phyloP scores from a whole-genome alignment of 1,139 yeast species.

The Saccharomyces hybrid region DNA sequence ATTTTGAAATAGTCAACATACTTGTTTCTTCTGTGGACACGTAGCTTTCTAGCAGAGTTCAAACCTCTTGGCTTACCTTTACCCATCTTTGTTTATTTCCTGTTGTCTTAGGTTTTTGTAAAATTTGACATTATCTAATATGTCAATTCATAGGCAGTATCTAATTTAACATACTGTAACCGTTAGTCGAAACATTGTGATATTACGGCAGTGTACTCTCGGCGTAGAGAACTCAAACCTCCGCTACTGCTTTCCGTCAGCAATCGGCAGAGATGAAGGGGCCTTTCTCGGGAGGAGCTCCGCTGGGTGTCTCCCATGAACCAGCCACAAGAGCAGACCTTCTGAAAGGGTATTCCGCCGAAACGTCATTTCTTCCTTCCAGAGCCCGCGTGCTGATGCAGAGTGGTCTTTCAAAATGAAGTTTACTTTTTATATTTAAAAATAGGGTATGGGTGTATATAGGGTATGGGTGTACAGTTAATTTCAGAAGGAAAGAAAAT shows the following conservation, averaged over 20 bases:
- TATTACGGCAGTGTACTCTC: background rate
- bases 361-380: too few species aligned
- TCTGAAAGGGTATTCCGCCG: background rate
- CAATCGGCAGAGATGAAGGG: background rate
- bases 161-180: background rate
- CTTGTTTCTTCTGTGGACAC: conserved; percentile 99
- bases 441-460: background rate
- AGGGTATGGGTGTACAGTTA: background rate
- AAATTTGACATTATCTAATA: background rate
- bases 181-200: background rate
- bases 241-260: background rate
- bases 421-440: background rate
- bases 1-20: conserved; percentile 31
- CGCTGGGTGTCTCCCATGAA: background rate
- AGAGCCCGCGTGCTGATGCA: background rate
- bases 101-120: conserved; percentile 6
- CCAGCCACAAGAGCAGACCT: background rate
- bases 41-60: conserved; percentile 99
- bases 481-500: background rate
- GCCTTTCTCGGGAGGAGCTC: background rate
- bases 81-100: conserved; percentile 33
- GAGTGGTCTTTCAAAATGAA: background rate
- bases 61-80: conserved; percentile 52
- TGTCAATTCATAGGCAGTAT: background rate
- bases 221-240: background rate